These are phyloP conservation scores for Trichoderma brevicompactum DNA, from an alignment of 2,329 filamentous ascomycete genomes.

Conservation along the genomic window DNA sequence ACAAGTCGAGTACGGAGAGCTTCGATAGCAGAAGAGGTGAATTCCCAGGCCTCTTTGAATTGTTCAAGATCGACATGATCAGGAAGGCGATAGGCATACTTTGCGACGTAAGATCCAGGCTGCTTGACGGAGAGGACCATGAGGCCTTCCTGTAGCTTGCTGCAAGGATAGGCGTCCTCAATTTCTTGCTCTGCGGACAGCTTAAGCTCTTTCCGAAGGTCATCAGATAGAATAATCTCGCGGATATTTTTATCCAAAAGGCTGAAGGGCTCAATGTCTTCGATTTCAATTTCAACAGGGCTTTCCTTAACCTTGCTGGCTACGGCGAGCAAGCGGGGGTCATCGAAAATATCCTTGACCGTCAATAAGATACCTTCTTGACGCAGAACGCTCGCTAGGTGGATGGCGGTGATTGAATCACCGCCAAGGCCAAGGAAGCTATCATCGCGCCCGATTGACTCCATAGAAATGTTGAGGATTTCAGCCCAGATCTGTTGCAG, in stretches of 20 bases:
- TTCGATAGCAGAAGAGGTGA: neutral
- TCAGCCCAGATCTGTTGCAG: constrained; percentile 27
- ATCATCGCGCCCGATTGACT: constrained; percentile 39
- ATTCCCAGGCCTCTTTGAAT: constrained; percentile 39
- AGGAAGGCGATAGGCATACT: constrained; percentile 40
- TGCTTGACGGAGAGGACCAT: constrained; percentile 41
- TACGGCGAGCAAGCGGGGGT: constrained; percentile 28
- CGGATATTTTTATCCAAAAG: constrained; percentile 35
- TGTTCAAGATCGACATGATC: constrained; percentile 32
- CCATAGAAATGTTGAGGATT: constrained; percentile 9
- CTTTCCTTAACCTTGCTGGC: neutral
- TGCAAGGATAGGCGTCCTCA: constrained; percentile 42
- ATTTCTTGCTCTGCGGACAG: constrained; percentile 7
- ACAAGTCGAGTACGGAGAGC: constrained; percentile 27
- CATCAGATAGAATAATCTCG: neutral
- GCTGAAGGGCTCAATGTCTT: constrained; percentile 13
- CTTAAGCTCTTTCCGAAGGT: neutral
- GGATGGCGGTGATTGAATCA: constrained; percentile 37
- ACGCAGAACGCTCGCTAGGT: constrained; percentile 27
- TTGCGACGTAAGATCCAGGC: constrained; percentile 33
- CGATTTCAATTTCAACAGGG: neutral
- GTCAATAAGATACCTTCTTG: constrained; percentile 23
- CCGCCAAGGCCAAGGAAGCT: constrained; percentile 39
- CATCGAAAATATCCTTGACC: constrained; percentile 31
- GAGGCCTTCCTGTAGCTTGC: constrained; percentile 45